Conservation (phyloP, 495 filamentous ascomycete species). For the Hypomontagnella monticulosa region DNA sequence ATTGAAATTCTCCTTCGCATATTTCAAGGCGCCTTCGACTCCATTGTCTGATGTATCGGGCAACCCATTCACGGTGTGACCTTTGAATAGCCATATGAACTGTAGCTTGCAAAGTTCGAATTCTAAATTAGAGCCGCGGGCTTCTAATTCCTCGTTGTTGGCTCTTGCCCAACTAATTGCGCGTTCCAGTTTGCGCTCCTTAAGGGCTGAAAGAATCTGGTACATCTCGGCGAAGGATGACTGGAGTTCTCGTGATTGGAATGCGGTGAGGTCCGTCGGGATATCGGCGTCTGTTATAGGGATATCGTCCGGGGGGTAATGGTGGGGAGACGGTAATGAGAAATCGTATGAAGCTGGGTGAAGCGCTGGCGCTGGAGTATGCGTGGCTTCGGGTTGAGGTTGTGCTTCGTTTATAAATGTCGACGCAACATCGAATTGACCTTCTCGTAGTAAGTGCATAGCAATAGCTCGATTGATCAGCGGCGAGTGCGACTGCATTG, state of each 20-base stretch:
- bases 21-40: conserved; percentile 67
- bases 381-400: conserved; percentile 23
- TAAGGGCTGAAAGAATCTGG: conserved; percentile 80
- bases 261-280: conserved; percentile 59
- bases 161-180: conserved; percentile 87
- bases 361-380: too few relatives aligned
- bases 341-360: too few relatives aligned
- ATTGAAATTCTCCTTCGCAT: conserved; percentile 72
- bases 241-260: conserved; percentile 74
- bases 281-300: conserved; percentile 40
- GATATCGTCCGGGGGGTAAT: conserved; percentile 33
- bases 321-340: conserved; percentile 11
- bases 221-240: conserved; percentile 90
- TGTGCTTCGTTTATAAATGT: conserved; percentile 78
- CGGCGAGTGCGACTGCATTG: conserved; percentile 74
- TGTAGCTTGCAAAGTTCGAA: conserved; percentile 91
- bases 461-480: conserved; percentile 92
- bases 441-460: conserved; percentile 95
- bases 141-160: conserved; percentile 75
- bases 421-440: conserved; percentile 85
- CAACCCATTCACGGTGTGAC: conserved; percentile 54
- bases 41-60: conserved; percentile 56
- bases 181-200: conserved; percentile 74
- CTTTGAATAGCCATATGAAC: conserved; percentile 82
- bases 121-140: conserved; percentile 88